These are phyloP conservation scores for Phytophthora citricola DNA, from an alignment of 352 stramenopile genomes.

Conservation along the genomic window DNA sequence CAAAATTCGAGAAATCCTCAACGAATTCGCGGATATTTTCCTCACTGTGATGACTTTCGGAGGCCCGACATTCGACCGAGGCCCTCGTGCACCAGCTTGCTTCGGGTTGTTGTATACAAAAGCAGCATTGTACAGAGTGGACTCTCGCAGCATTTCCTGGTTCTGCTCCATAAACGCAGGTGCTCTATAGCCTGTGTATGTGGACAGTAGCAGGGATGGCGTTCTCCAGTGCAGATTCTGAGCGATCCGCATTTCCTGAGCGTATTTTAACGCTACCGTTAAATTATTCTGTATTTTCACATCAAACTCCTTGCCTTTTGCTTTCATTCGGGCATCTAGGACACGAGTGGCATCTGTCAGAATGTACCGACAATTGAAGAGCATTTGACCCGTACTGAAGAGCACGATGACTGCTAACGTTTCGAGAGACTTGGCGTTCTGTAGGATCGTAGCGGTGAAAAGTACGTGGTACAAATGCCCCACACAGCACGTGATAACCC, in stretches of 20 bases:
- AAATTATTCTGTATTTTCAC: neutral
- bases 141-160: constrained; percentile 22
- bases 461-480: constrained; percentile 53
- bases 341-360: constrained; percentile 8
- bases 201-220: constrained; percentile 33
- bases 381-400: constrained; percentile 41
- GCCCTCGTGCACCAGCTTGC: neutral
- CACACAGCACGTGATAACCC: constrained; percentile 36
- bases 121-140: constrained; percentile 9
- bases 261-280: constrained; percentile 4
- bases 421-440: constrained; percentile 47
- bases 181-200: constrained; percentile 31
- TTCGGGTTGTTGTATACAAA: constrained; percentile 19
- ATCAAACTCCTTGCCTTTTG: neutral
- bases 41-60: constrained; percentile 5
- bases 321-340: constrained; percentile 5
- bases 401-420: constrained; percentile 34
- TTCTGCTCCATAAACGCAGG: constrained; percentile 21
- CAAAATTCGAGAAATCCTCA: constrained; percentile 19
- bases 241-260: constrained; percentile 23
- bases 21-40: neutral
- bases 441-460: constrained; percentile 48
- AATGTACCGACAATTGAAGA: constrained; percentile 37
- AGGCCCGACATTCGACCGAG: constrained; percentile 1
- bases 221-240: constrained; percentile 30